Evolutionary conservation across 2,329 filamentous ascomycete species (phyloP).

Genomic region (Apiospora saccharicola): DNA sequence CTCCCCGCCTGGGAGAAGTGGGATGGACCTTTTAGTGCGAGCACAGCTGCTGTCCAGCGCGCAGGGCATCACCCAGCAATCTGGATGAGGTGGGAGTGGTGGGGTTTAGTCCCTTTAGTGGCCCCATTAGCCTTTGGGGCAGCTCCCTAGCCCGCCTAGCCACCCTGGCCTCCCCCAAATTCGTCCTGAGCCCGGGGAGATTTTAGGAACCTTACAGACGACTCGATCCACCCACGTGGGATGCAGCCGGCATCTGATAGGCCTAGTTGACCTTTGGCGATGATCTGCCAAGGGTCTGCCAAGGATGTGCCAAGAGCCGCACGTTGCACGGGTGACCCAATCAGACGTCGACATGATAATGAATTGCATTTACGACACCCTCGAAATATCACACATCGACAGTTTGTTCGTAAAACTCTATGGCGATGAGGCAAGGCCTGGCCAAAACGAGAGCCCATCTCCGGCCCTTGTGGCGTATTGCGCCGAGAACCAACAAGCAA

Average conservation of each 20-base stretch:
- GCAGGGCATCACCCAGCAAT: conserved; percentile 13
- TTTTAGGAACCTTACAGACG: background rate
- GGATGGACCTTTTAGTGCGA: background rate
- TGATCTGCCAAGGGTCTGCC: background rate
- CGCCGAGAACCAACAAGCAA: conserved; percentile 16
- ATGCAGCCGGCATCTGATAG: background rate
- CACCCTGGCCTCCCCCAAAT: background rate
- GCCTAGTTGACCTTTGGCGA: background rate
- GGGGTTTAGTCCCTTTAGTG: background rate
- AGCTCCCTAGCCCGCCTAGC: background rate
- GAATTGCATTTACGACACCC: conserved; percentile 6
- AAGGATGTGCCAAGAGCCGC: background rate
- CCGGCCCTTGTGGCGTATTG: conserved; percentile 13
- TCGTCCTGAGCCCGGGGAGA: background rate
- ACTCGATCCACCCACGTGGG: conserved; percentile 16
- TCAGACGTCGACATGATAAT: conserved; percentile 3
- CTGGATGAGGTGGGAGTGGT: background rate
- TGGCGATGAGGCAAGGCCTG: conserved; percentile 1
- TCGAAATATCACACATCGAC: conserved; percentile 3
- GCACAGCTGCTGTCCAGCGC: background rate
- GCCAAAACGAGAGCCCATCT: conserved; percentile 7
- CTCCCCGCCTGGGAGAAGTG: background rate
- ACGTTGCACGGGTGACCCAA: background rate
- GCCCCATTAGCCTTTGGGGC: background rate
- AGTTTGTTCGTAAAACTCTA: conserved; percentile 9